A percentile compares a stretch with the other conserved stretches of the same genome.
Conservation (phyloP, 2,329 filamentous ascomycete species). For the Chalaropsis ovoidea region DNA sequence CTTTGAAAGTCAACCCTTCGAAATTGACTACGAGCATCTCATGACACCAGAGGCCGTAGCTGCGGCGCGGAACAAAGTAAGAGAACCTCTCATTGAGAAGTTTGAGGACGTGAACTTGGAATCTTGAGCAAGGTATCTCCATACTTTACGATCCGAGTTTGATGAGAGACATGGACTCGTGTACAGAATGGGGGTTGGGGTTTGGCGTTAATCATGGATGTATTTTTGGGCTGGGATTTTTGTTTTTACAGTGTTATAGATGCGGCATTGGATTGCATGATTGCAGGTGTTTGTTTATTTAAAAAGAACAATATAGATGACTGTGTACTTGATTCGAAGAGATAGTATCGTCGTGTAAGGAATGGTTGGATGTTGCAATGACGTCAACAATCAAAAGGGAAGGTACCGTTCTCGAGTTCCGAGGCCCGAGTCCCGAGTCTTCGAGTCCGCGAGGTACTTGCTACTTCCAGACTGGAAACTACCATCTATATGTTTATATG, state of each 20-base stretch:
- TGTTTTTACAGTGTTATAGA: background rate
- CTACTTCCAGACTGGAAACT: background rate
- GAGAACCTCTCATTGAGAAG: background rate
- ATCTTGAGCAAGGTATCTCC: background rate
- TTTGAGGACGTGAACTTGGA: background rate
- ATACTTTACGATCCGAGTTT: background rate
- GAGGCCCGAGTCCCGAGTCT: background rate
- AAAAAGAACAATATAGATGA: background rate
- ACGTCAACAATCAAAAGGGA: background rate
- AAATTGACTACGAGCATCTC: constrained; percentile 36
- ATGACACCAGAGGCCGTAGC: background rate
- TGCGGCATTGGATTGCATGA: background rate
- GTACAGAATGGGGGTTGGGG: background rate
- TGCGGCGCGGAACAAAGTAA: background rate
- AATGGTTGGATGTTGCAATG: background rate
- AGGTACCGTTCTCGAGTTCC: background rate
- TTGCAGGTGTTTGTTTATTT: background rate
- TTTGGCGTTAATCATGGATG: background rate
- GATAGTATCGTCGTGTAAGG: background rate
- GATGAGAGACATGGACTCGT: background rate
- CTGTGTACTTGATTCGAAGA: background rate
- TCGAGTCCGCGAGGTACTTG: background rate
- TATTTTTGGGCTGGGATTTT: background rate
- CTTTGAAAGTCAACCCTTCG: constrained; percentile 36
- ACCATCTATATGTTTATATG: background rate